Conservation (phyloP, 192 early-diverging fungal species). For the Rhizoclosmatium globosum region DNA sequence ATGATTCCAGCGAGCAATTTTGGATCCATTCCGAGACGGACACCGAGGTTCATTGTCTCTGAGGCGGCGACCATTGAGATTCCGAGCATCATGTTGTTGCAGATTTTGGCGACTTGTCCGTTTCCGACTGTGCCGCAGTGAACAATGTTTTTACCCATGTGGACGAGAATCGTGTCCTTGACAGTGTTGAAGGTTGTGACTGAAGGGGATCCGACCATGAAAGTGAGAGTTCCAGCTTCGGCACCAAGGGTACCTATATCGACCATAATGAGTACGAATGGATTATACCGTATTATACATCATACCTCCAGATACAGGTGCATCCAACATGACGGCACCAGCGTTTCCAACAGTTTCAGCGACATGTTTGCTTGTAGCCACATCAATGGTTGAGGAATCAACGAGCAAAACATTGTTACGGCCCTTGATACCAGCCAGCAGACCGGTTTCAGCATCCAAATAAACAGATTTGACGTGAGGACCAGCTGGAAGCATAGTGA, state of each 20-base stretch:
- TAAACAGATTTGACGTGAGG: conserved; percentile 85
- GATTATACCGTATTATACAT: background rate
- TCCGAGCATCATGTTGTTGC: too few species aligned
- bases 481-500: conserved; percentile 93
- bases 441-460: conserved; percentile 67
- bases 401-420: conserved; percentile 59
- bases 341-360: conserved; percentile 66
- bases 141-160: too few species aligned
- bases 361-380: conserved; percentile 74
- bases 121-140: too few species aligned
- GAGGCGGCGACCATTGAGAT: too few species aligned
- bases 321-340: conserved; percentile 77
- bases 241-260: conserved; percentile 76
- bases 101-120: too few species aligned
- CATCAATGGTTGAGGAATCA: conserved; percentile 96
- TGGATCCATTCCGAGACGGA: too few species aligned
- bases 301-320: conserved; percentile 86
- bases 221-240: conserved; percentile 88
- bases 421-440: conserved; percentile 22
- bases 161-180: too few species aligned
- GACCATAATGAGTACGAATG: background rate
- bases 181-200: too few species aligned
- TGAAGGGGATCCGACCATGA: too few species aligned
- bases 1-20: too few species aligned
- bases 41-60: too few species aligned